Evolutionary conservation across 1,284 basidiomycete species (phyloP), one percentile per base, ranked within the genome.

Genomic region (Vanrija humicola): DNA sequence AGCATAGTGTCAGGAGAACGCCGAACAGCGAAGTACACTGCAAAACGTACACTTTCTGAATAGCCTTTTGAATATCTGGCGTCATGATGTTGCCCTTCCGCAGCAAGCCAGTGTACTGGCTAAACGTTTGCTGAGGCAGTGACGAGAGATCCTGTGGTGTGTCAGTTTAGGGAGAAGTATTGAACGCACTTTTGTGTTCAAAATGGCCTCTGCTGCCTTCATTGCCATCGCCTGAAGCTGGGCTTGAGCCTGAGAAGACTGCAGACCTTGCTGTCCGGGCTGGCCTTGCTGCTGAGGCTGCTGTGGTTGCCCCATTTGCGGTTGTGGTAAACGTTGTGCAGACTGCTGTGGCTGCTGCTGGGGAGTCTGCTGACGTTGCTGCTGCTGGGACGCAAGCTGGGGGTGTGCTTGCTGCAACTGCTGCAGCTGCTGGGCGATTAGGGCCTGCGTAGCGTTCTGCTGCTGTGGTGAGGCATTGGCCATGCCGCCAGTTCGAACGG

Each of bases 371-470:
- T 46, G 50, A 5, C n/a, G 40, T 23, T 43, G 55, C 39, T 54
- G 47, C 19, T 54, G 53, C 14, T 40, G 43, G 18, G 40, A 23
- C 14, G 26, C 16, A 34, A 40, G 43, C 19, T 55, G 54, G n/a
- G 38, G 48, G 5, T 16, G 46, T 5, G 29, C 23, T 19, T 44
- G 42, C 26, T 49, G 47, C 21, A 29, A 12, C 3, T 52, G 50
- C 18, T 50, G 56, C 28, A 58, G 38, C 44, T 58, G 56, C 46
- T 62, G 60, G 14, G 51, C 48, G 23, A 58, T 43, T 12, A 54
- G 26, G 21, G 51, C 51, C 14, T 45, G 44, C n/a, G 50, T 46
- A 16, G 38, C 34, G 25, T 49, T 51, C 43, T 52, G 59, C 43
- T 52, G 59, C 23, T 44, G 52, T 23, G 38, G 34, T 18, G 44